phyloP scores from a whole-genome alignment of 2,329 filamentous ascomycete species.

The Neonectria hederae region DNA sequence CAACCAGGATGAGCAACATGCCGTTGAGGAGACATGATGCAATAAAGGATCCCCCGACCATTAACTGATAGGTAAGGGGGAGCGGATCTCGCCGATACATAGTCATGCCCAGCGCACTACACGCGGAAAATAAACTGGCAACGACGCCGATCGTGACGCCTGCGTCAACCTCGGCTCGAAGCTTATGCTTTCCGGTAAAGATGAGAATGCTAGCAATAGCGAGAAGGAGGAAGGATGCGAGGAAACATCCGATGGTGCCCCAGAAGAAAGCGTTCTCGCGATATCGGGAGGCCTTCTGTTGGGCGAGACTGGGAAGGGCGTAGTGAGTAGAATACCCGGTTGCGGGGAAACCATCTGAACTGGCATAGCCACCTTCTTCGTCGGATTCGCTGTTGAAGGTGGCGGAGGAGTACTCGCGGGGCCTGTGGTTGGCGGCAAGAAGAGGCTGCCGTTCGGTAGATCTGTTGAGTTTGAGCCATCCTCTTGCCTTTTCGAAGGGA shows the following conservation, averaged over 20 bases:
- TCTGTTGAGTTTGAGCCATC: constrained; percentile 56
- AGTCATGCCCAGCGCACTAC: constrained; percentile 67
- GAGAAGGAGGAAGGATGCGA: constrained; percentile 70
- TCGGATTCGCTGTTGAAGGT: constrained; percentile 50
- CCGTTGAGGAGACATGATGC: constrained; percentile 54
- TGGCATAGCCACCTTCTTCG: constrained; percentile 61
- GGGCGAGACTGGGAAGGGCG: constrained; percentile 61
- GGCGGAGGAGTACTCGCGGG: constrained; percentile 45
- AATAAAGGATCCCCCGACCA: constrained; percentile 51
- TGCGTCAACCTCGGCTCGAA: constrained; percentile 76
- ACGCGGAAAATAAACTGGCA: constrained; percentile 71
- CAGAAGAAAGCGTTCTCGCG: constrained; percentile 66
- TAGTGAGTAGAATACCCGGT: constrained; percentile 64
- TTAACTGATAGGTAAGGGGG: constrained; percentile 53
- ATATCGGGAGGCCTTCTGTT: constrained; percentile 60
- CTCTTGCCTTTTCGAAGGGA: constrained; percentile 61
- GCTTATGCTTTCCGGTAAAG: constrained; percentile 72
- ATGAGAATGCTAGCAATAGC: constrained; percentile 72
- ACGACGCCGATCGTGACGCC: constrained; percentile 77
- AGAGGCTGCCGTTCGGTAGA: constrained; percentile 43
- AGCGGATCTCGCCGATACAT: constrained; percentile 61
- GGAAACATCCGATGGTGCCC: constrained; percentile 63
- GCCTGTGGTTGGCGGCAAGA: constrained; percentile 39
- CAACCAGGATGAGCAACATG: constrained; percentile 54
- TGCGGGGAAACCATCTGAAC: constrained; percentile 60